Conservation (phyloP, 306 rosid species). For the Rosa chinensis region DNA sequence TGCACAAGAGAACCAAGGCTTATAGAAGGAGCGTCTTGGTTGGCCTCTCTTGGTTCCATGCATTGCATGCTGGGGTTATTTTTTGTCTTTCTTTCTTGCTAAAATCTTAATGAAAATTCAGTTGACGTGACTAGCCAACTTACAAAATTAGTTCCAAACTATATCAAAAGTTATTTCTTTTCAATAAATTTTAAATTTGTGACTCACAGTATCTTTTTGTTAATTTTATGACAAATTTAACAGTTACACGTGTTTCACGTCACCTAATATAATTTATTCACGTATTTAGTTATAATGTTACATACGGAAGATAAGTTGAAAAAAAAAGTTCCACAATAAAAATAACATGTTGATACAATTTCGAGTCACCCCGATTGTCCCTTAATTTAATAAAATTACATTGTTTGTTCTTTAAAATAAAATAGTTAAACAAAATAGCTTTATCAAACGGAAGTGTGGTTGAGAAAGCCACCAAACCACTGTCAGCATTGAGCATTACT, state of each 20-base stretch:
- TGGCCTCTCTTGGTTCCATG: background rate
- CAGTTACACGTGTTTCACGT: background rate
- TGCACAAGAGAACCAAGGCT: background rate
- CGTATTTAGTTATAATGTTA: background rate
- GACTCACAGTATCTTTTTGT: background rate
- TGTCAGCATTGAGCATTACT: background rate
- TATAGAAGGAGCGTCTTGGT: background rate
- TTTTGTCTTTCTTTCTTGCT: background rate
- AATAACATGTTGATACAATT: background rate
- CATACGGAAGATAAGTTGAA: background rate
- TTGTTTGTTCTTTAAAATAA: background rate
- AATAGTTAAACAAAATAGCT: background rate
- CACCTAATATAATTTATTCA: background rate
- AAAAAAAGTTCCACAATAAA: background rate
- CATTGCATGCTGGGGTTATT: background rate
- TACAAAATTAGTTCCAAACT: background rate
- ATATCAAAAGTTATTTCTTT: background rate
- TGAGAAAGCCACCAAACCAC: slow-evolving; percentile 16
- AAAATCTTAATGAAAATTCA: background rate
- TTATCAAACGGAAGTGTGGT: background rate
- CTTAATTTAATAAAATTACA: background rate
- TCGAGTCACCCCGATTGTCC: background rate
- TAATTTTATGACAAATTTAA: background rate
- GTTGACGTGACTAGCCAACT: slow-evolving; percentile 6
- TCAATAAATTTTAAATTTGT: background rate